phyloP scores from a whole-genome alignment of 2,329 filamentous ascomycete genomes.

The Piedraia hortae region DNA sequence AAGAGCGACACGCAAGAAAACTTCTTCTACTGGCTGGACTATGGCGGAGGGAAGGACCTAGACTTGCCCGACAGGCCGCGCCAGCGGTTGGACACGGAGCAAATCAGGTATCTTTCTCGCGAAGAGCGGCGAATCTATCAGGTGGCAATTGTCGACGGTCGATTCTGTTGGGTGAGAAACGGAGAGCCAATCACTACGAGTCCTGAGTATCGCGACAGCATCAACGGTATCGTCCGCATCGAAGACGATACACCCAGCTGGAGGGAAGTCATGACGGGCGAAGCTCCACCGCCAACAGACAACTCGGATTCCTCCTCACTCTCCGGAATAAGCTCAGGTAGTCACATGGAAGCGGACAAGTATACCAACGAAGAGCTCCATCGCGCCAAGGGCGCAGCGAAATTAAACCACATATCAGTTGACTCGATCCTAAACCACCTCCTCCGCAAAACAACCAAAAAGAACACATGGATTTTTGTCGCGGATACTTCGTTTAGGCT shows the following conservation, averaged over 20 bases:
- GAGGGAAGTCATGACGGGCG: slow-evolving; percentile 13
- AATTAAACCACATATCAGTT: slow-evolving; percentile 38
- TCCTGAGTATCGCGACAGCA: slow-evolving; percentile 47
- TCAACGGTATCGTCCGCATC: slow-evolving; percentile 29
- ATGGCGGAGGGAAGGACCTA: slow-evolving; percentile 43
- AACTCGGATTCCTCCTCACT: slow-evolving; percentile 10
- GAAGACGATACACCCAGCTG: slow-evolving; percentile 19
- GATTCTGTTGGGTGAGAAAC: slow-evolving; percentile 71
- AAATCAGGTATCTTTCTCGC: slow-evolving; percentile 55
- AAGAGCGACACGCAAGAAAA: slow-evolving; percentile 50
- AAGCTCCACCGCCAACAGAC: slow-evolving; percentile 5
- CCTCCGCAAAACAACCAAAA: slow-evolving; percentile 49
- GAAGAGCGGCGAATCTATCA: slow-evolving; percentile 64
- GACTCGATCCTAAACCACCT: slow-evolving; percentile 53
- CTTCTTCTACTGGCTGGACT: slow-evolving; percentile 84
- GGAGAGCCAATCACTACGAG: slow-evolving; percentile 50
- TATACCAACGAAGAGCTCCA: slow-evolving; percentile 38
- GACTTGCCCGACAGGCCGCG: slow-evolving; percentile 47
- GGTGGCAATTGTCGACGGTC: slow-evolving; percentile 46
- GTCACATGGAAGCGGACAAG: slow-evolving; percentile 32
- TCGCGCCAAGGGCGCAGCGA: slow-evolving; percentile 30
- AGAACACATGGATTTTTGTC: slow-evolving; percentile 85
- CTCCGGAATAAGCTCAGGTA: slow-evolving; percentile 19
- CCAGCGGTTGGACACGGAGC: slow-evolving; percentile 46
- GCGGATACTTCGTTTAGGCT: slow-evolving; percentile 62